A percentile compares a stretch with the other conserved stretches of the same genome.
These are phyloP conservation scores for Coix lacrymajobi DNA, from an alignment of 176 grass and related monocot species.

Conservation along the genomic window DNA sequence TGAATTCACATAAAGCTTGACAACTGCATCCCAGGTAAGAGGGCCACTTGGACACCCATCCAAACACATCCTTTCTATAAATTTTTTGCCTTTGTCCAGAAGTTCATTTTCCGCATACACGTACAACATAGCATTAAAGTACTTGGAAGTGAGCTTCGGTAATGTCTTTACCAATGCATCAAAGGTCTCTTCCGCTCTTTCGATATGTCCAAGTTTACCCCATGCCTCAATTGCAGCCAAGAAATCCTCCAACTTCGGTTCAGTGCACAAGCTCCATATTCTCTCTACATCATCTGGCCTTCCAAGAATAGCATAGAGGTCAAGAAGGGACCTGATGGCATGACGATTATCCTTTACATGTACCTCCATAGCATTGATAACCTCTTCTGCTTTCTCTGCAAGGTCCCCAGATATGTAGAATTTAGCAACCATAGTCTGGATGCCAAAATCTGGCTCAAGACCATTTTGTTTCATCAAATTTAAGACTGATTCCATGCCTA, in stretches of 20 bases:
- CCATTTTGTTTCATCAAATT: conserved; percentile 53
- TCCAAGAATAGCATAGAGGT: conserved; percentile 57
- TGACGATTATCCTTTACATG: conserved; percentile 29
- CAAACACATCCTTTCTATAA: conserved; percentile 51
- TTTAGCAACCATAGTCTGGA: conserved; percentile 27
- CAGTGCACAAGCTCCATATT: conserved; percentile 56
- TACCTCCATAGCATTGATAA: conserved; percentile 49
- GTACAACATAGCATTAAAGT: conserved; percentile 59
- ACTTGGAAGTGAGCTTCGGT: conserved; percentile 41
- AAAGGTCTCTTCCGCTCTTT: conserved; percentile 52
- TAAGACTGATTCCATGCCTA: conserved; percentile 60
- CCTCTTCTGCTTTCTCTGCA: conserved; percentile 60
- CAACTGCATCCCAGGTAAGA: conserved; percentile 55
- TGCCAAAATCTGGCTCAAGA: conserved; percentile 38
- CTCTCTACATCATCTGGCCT: conserved; percentile 53
- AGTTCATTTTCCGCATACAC: conserved; percentile 68
- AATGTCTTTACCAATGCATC: conserved; percentile 40
- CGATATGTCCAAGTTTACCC: conserved; percentile 49
- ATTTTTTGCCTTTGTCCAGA: conserved; percentile 51
- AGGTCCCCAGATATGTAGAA: conserved; percentile 55
- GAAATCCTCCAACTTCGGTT: conserved; percentile 50
- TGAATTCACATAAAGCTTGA: conserved; percentile 64
- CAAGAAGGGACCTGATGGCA: conserved; percentile 48
- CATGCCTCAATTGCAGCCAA: conserved; percentile 69
- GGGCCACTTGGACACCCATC: conserved; percentile 32